These are phyloP conservation scores for Claviceps humidiphila DNA, from an alignment of 2,329 filamentous ascomycete species.

Conservation along the genomic window DNA sequence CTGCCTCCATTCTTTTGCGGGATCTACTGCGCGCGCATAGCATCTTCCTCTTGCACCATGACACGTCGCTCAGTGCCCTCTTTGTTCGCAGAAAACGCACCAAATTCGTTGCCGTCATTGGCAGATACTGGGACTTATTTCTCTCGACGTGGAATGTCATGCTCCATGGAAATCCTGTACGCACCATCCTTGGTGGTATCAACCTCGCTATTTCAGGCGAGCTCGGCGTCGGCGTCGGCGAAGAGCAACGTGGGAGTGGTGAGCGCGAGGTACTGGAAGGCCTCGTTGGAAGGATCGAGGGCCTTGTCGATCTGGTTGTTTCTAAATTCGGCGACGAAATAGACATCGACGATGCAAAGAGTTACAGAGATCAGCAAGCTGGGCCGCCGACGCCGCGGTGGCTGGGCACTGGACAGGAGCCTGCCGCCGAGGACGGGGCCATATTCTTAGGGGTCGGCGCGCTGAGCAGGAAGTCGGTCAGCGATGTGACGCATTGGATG, in stretches of 20 bases:
- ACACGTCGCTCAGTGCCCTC: conserved; percentile 55
- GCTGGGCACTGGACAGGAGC: conserved; percentile 59
- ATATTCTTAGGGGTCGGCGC: conserved; percentile 74
- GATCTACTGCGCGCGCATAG: conserved; percentile 75
- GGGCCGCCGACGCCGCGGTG: conserved; percentile 30
- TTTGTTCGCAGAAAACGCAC: conserved; percentile 49
- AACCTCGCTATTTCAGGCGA: conserved; percentile 85
- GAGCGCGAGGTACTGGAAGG: conserved; percentile 89
- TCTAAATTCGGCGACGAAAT: conserved; percentile 60
- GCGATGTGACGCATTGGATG: conserved; percentile 71
- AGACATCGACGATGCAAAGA: conserved; percentile 13
- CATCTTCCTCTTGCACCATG: conserved; percentile 81
- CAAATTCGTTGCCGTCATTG: conserved; percentile 59
- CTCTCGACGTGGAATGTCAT: conserved; percentile 74
- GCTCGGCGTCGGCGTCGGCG: conserved; percentile 84
- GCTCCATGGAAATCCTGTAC: conserved; percentile 75
- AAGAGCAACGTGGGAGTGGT: conserved; percentile 87
- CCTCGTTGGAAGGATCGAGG: conserved; percentile 66
- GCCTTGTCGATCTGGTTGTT: conserved; percentile 77
- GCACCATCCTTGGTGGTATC: conserved; percentile 66
- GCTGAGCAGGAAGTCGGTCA: conserved; percentile 56
- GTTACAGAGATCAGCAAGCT: conserved; percentile 7
- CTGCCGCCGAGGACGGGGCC: conserved; percentile 63
- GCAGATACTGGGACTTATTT: conserved; percentile 67
- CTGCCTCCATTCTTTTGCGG: conserved; percentile 60